phyloP scores from a whole-genome alignment of 2,329 filamentous ascomycete species.

The Apiospora koreana region DNA sequence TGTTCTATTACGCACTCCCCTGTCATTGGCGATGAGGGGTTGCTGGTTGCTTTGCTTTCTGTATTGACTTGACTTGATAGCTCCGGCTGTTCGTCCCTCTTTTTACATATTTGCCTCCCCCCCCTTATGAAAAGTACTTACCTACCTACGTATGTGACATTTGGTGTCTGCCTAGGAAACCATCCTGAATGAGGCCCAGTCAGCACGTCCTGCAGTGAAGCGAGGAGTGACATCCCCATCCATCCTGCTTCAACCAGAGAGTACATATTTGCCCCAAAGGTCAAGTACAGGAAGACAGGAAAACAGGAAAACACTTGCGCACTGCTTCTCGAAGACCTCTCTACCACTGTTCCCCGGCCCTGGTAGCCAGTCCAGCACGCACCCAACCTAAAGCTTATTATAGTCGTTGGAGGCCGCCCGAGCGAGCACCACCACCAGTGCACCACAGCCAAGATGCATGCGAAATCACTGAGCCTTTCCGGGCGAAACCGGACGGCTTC shows the following conservation, averaged over 20 bases:
- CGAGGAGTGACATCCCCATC: neutral
- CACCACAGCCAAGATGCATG: neutral
- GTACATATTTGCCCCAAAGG: neutral
- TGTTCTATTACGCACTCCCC: conserved; percentile 1
- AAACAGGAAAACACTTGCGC: neutral
- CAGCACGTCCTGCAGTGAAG: neutral
- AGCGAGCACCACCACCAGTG: neutral
- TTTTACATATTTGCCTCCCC: neutral
- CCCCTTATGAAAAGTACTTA: neutral
- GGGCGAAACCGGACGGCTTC: conserved; percentile 13
- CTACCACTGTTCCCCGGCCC: neutral
- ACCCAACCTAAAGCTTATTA: neutral
- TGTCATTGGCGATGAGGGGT: conserved; percentile 7
- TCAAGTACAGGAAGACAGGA: neutral
- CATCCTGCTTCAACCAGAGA: neutral
- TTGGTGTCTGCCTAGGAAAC: conserved; percentile 1
- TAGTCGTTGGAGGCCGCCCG: conserved; percentile 1
- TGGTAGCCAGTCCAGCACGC: neutral
- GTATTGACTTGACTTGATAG: neutral
- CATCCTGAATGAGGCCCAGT: neutral
- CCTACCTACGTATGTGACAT: neutral
- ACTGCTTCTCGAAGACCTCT: conserved; percentile 3
- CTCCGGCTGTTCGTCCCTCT: neutral
- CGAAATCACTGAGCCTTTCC: conserved; percentile 12
- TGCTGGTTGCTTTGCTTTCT: neutral